Conservation (phyloP, 1,284 basidiomycete genomes). For the Waitea zeae region DNA sequence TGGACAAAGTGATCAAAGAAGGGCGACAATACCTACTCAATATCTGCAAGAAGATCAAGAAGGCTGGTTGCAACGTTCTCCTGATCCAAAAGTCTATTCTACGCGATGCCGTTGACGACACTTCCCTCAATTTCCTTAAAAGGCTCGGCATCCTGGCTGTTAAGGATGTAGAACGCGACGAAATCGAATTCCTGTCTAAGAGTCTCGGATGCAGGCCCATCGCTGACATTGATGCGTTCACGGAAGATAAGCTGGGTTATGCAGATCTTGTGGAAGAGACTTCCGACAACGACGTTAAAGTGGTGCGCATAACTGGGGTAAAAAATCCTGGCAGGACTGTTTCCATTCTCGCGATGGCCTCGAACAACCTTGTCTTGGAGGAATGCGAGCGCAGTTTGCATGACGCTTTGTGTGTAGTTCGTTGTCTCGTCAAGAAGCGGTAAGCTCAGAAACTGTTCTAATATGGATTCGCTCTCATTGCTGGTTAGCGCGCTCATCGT, state of each 20-base stretch:
- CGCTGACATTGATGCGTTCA: constrained; percentile 95
- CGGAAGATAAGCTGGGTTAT: constrained; percentile 96
- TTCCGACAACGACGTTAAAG: constrained; percentile 73
- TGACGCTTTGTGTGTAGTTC: constrained; percentile 95
- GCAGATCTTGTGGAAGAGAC: constrained; percentile 94
- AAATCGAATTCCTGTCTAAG: constrained; percentile 95
- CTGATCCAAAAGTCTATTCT: constrained; percentile 99
- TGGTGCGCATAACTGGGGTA: constrained; percentile 90
- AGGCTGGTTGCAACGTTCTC: constrained; percentile 96
- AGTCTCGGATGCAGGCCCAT: constrained; percentile 92
- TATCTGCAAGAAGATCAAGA: constrained; percentile 99
- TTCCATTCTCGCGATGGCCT: constrained; percentile 89
- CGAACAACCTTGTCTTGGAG: constrained; percentile 88
- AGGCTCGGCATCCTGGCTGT: constrained; percentile 95
- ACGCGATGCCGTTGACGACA: constrained; percentile 95
- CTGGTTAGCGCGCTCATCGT: constrained; percentile 74
- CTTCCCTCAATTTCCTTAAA: constrained; percentile 97
- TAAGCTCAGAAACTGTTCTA: constrained; percentile 15
- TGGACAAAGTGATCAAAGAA: constrained; percentile 99
- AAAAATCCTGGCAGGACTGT: constrained; percentile 94
- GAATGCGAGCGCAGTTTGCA: constrained; percentile 96
- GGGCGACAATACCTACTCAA: constrained; percentile 96
- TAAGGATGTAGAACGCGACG: constrained; percentile 97
- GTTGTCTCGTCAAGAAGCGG: constrained; percentile 98
- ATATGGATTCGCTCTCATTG: constrained; percentile 3